Evolutionary conservation across 441 rosid genomes (phyloP), one percentile per base, ranked within the genome.

Genomic region (Mallotus repandus): DNA sequence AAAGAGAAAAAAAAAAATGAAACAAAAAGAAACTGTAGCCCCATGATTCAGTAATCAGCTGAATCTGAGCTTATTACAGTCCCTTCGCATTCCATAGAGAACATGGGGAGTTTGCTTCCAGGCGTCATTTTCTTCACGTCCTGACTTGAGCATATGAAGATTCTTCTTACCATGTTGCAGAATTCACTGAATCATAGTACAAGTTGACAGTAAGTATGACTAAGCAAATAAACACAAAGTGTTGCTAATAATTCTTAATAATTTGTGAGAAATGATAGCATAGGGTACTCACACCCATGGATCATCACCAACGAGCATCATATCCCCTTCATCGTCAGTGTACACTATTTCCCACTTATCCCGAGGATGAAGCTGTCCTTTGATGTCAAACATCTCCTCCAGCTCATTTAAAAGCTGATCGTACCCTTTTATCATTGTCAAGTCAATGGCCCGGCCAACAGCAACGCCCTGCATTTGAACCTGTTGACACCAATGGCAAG

Each of bases 381-480:
- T 77, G 50, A 93, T 88, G 71, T 91, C 97, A 75, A 95, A 96
- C 97, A 93, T 88, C 62, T 86, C 86, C 86, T 91, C 97, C 73
- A 96, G 76, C 80, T 90, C 97, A 32, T 81, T 81, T 25, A 88
- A 79, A 69, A 96, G 86, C 25, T 93, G 90, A n/a, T 81, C 77
- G 45, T 96, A 96, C 63, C 96, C 97, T 76, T 82, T 84, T 60
- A 93, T 66, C 60, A 71, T 74, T 5, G 95, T 83, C 73, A 96
- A 79, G 82, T 96, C 97, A 49, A 93, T 84, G 7, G 97, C 98
- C 1, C 98, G 91, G 38, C 99, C 99, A 54, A 93, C 95, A 56
- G 96, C 97, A 32, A 89, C 83, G 53, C 99, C 98, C 80, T 93
- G 92, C 98, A 93, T 96, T 75, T 91, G 94, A 66, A 95, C 96